Evolutionary conservation across 2,329 filamentous ascomycete genomes (phyloP).

Genomic region (Teratosphaeria nubilosa): DNA sequence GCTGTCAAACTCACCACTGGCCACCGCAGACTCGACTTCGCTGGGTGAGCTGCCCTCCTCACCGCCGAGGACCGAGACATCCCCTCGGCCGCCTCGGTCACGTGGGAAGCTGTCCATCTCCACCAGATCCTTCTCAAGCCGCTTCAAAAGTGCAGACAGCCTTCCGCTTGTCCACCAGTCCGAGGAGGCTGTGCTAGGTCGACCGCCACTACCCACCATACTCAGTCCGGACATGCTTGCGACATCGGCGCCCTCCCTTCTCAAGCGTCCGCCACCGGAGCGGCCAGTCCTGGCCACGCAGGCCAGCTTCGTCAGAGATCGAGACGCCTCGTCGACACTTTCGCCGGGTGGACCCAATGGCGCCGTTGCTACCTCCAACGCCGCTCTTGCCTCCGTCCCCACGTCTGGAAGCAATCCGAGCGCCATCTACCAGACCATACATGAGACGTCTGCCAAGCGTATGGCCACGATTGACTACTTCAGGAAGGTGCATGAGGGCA

Average conservation of each 20-base stretch:
- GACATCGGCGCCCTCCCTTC: background rate
- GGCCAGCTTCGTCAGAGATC: slow-evolving; percentile 15
- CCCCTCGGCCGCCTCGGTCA: slow-evolving; percentile 5
- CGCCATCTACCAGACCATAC: slow-evolving; percentile 56
- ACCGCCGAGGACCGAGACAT: background rate
- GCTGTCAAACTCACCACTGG: background rate
- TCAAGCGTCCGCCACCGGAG: slow-evolving; percentile 6
- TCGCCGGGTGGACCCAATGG: slow-evolving; percentile 5
- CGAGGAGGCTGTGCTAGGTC: background rate
- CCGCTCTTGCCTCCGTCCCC: slow-evolving; percentile 5
- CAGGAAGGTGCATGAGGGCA: slow-evolving; percentile 84
- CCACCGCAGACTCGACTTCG: background rate
- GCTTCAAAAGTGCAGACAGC: slow-evolving; percentile 13
- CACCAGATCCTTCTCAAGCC: slow-evolving; percentile 7
- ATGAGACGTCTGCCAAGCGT: slow-evolving; percentile 79
- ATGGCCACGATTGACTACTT: slow-evolving; percentile 92
- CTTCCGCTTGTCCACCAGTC: slow-evolving; percentile 2
- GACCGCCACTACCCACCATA: slow-evolving; percentile 4
- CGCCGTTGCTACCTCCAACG: slow-evolving; percentile 9
- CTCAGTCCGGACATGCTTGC: slow-evolving; percentile 6
- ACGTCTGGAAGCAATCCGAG: slow-evolving; percentile 32
- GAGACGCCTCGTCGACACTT: slow-evolving; percentile 10
- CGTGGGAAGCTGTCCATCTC: slow-evolving; percentile 11
- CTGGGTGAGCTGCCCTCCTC: background rate
- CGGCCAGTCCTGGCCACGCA: slow-evolving; percentile 12